A percentile compares a stretch with the other conserved stretches of the same genome.
phyloP scores from a whole-genome alignment of 179 eudicot genomes.

The Silene vulgaris region DNA sequence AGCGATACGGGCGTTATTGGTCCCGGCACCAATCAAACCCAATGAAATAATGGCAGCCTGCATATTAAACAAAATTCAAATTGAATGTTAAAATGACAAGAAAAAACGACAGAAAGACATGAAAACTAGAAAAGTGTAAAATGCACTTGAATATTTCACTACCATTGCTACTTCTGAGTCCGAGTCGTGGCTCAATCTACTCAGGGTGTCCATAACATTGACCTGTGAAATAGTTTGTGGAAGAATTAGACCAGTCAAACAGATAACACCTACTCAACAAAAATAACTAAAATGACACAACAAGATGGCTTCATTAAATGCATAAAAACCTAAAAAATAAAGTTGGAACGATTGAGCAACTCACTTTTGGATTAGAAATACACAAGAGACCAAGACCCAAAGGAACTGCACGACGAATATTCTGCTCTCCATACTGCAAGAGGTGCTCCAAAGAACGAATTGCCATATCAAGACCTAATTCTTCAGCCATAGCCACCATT shows the following conservation, averaged over 20 bases:
- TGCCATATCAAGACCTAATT: slow-evolving; percentile 85
- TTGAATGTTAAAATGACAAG: not conserved
- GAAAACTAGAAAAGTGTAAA: not conserved
- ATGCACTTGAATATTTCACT: not conserved
- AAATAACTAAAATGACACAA: not conserved
- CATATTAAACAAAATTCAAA: slow-evolving; percentile 5
- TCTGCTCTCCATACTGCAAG: slow-evolving; percentile 92
- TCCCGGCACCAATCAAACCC: slow-evolving; percentile 95
- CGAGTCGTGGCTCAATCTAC: slow-evolving; percentile 93
- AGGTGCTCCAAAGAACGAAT: slow-evolving; percentile 93
- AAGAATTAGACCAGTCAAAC: slow-evolving; percentile 20
- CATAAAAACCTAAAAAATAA: not conserved
- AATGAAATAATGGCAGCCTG: slow-evolving; percentile 90
- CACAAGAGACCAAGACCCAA: slow-evolving; percentile 87
- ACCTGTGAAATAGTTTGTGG: slow-evolving; percentile 46
- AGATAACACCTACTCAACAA: not conserved
- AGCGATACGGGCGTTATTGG: slow-evolving; percentile 93
- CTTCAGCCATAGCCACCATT: slow-evolving; percentile 98
- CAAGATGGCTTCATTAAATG: not conserved
- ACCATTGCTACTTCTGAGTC: slow-evolving; percentile 96
- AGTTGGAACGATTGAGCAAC: not conserved
- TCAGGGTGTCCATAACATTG: slow-evolving; percentile 95
- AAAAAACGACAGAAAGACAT: not conserved
- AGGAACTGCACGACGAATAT: slow-evolving; percentile 90
- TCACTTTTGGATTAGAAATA: slow-evolving; percentile 88